Evolutionary conservation across 1,139 yeast species (phyloP).

Genomic region (Zygoascus sp.): DNA sequence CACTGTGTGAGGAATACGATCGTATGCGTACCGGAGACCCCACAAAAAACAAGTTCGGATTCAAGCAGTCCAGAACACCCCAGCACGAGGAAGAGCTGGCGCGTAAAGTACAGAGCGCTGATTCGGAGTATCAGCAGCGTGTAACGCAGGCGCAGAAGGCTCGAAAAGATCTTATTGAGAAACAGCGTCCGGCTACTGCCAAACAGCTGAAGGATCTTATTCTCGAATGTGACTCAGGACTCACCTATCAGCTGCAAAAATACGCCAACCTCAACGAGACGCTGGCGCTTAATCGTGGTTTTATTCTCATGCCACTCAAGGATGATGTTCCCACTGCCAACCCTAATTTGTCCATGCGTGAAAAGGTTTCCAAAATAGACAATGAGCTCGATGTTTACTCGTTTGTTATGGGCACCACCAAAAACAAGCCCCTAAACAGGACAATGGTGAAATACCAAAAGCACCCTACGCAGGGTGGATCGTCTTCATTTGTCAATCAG

Average conservation of each 20-base stretch:
- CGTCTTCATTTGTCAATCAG: background rate
- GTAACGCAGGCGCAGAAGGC: constrained; percentile 68
- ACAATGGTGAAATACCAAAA: constrained; percentile 10
- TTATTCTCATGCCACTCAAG: constrained; percentile 68
- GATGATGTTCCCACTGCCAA: constrained; percentile 32
- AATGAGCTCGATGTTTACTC: constrained; percentile 78
- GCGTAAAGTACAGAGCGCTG: constrained; percentile 76
- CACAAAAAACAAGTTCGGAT: constrained; percentile 61
- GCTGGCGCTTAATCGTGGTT: constrained; percentile 76
- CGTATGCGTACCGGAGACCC: constrained; percentile 79
- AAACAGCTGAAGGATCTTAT: constrained; percentile 71
- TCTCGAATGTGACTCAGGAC: constrained; percentile 81
- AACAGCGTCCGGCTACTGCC: constrained; percentile 74
- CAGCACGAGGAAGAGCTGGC: constrained; percentile 92
- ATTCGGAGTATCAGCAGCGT: constrained; percentile 74
- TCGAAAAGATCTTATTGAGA: constrained; percentile 66
- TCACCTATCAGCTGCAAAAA: constrained; percentile 82
- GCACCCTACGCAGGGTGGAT: constrained; percentile 12
- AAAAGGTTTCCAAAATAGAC: constrained; percentile 70
- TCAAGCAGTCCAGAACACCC: constrained; percentile 73
- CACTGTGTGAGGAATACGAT: constrained; percentile 82
- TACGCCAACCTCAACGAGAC: constrained; percentile 86
- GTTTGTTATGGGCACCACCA: constrained; percentile 46
- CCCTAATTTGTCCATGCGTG: constrained; percentile 64
- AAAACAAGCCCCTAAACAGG: constrained; percentile 18